Evolutionary conservation across 139 green algal genomes (phyloP), one percentile per base, ranked within the genome.

Genomic region (Tetratostichococcus sp.): DNA sequence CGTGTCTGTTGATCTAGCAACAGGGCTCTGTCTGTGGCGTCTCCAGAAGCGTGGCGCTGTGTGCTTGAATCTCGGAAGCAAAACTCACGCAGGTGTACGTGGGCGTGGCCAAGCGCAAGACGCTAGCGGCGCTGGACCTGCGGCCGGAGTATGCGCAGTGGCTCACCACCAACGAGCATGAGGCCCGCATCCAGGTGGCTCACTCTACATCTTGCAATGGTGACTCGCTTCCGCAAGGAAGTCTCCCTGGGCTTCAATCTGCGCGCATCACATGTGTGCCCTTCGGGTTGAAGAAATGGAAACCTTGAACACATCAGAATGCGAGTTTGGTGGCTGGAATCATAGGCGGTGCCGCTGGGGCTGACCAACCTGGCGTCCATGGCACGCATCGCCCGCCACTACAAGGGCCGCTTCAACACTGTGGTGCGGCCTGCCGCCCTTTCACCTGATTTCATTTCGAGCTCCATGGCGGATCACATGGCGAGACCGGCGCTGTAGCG

Each of bases 111-210:
- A 97, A 95, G 86, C 69, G 69, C 62, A 84, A 87, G 73, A 70
- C 89, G 30, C 73, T 96, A 72, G 75, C 84, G 31, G 90, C 82
- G 62, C 77, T 93, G 62, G 83, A 90, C 66, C 77, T 96, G 80
- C 69, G 80, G 0, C 66, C 76, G 0, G 84, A 88, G 72, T 87
- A 93, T 33, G 30, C 35, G 11, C 28, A 50, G 32, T 84, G 94
- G 69, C 78, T 97, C 5, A 97, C 89, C 67, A 92, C 85, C 28
- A 86, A 96, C 76, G 89, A 94, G 77, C 80, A 81, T 43, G 83
- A 91, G 66, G 88, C 90, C 25, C 89, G 90, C 83, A 79, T 98
- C 28, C 94, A 98, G 65, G 94, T 62, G 50, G n/a, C n/a, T n/a
- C n/a, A n/a, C n/a, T n/a, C n/a, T n/a, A n/a, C n/a, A n/a, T n/a